These are phyloP conservation scores for Linnemannia exigua DNA, from an alignment of 192 early-diverging fungal genomes.

Conservation along the genomic window DNA sequence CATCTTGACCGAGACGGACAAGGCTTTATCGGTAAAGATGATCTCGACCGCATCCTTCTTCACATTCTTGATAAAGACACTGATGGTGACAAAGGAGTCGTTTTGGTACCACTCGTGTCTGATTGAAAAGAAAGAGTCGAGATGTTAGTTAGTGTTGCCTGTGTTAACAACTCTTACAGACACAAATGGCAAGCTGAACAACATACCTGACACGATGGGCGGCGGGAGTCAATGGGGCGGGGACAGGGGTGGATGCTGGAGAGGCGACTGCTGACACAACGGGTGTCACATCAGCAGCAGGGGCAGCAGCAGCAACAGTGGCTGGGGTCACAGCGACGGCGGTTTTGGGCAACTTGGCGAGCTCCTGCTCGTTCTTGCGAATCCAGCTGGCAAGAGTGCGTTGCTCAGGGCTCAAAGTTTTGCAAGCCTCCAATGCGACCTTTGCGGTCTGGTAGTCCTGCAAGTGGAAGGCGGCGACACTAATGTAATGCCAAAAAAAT, in stretches of 20 bases:
- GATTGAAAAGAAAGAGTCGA: background rate
- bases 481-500: constrained; percentile 21
- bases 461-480: constrained; percentile 68
- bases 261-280: constrained; percentile 13
- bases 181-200: no score
- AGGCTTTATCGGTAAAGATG: constrained; percentile 69
- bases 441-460: constrained; percentile 74
- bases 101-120: constrained; percentile 99
- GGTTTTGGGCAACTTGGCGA: constrained; percentile 61
- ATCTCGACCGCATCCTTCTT: constrained; percentile 79
- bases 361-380: constrained; percentile 68
- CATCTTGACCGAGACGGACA: constrained; percentile 88
- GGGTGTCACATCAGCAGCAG: constrained; percentile 24
- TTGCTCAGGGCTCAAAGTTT: constrained; percentile 61
- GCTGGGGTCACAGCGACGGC: background rate
- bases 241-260: constrained; percentile 29
- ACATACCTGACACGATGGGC: constrained; percentile 44
- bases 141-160: no score
- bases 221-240: constrained; percentile 33
- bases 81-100: constrained; percentile 87
- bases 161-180: no score
- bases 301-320: background rate
- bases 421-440: constrained; percentile 60
- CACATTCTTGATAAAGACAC: constrained; percentile 93
- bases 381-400: constrained; percentile 67